Base-by-base conservation (phyloP, 2,329 filamentous ascomycete species). In the Fusarium marasasianum region DNA sequence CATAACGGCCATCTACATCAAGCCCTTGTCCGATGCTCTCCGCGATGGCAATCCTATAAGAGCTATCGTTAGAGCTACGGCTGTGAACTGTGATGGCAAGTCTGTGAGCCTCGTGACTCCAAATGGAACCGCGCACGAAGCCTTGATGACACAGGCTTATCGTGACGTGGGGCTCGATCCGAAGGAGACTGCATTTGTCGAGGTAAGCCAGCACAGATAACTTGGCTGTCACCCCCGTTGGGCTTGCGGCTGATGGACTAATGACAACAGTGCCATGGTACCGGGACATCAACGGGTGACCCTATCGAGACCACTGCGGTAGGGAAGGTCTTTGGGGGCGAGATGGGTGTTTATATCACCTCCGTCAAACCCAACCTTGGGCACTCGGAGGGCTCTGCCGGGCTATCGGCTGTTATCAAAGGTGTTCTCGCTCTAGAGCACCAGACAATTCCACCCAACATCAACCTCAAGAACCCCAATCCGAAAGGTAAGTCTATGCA, bases 341-440 rank as follows among this genome's bases (percentile, higher is more conserved):
- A 43, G 3, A 33, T 60, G 45, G 3, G 22, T 0, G 15, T 51
- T 35, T 45, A 26, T 5, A 35, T 68, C 50, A 44, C 56, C 5
- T 41, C 63, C n/a, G 53, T 86, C 9, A 87, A 87, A 51, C 83
- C 85, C 0, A 76, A 86, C 45, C 81, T 87, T 20, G 78, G 80
- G 3, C 80, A 81, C 37, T 57, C 71, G 0, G 79, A 79, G 35
- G 76, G 72, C 3, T 72, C 74, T 2, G 73, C 72, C 0, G 80
- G 79, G 0, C 37, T 81, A 2, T 72, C 76, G 0, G 62, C 75
- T 7, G 41, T 81, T 10, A 76, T 81, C 29, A 81, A 81, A 38
- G 57, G 73, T 4, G 64, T 79, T 22, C 29, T 78, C 17, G 57
- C 73, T 1, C 56, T 80, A 1, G 78, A 80, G 31, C 66, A 74